Percentiles rank a stretch among this genome's conserved stretches.
phyloP scores from a whole-genome alignment of 164 flowering plant species.

The Macadamia integrifolia region DNA sequence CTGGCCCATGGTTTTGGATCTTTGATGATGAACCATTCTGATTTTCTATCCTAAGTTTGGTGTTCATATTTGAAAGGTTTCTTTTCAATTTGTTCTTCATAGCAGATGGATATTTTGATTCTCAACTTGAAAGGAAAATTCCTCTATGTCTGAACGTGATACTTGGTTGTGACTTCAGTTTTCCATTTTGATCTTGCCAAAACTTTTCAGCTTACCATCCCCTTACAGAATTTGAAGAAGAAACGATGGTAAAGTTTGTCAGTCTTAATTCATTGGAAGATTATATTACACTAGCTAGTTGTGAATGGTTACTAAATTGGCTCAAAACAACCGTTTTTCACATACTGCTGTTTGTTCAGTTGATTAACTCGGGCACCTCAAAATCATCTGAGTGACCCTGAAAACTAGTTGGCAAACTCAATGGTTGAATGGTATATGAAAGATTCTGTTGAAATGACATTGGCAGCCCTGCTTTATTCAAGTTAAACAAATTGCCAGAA shows the following conservation, averaged over 20 bases:
- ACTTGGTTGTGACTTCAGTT: neutral
- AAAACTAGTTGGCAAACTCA: neutral
- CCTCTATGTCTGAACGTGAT: neutral
- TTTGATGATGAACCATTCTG: too few species aligned
- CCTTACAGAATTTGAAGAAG: neutral
- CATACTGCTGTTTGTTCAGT: neutral
- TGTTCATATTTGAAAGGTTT: neutral
- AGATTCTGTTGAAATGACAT: too few species aligned
- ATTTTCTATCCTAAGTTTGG: too few species aligned
- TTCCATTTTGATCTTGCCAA: conserved; percentile 1
- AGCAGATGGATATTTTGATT: neutral
- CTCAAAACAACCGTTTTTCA: neutral
- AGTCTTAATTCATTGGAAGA: neutral
- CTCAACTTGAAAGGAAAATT: neutral
- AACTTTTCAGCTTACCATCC: neutral
- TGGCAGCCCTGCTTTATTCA: too few species aligned
- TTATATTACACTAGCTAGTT: neutral
- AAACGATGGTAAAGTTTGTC: neutral
- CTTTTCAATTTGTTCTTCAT: neutral
- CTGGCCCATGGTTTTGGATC: too few species aligned
- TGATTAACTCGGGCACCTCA: neutral
- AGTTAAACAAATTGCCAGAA: neutral
- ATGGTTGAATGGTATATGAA: neutral
- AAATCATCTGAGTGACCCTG: neutral
- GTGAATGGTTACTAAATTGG: neutral